Conservation (phyloP, 2,329 filamentous ascomycete genomes). For the Xylaria sp. region DNA sequence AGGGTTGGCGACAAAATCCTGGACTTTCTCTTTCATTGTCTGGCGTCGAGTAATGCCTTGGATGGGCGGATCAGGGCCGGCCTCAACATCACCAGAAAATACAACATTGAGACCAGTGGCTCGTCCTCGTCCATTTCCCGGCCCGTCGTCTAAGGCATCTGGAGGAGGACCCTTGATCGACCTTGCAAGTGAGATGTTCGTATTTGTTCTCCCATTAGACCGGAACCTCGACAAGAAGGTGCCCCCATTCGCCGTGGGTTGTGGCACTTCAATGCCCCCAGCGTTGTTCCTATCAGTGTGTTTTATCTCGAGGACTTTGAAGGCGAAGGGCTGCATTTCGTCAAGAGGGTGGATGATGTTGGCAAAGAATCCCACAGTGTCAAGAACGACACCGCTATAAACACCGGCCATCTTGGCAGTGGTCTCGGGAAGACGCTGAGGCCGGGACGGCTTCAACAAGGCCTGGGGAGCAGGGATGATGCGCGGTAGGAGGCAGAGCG, state of each 20-base stretch:
- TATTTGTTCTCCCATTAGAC: conserved; percentile 31
- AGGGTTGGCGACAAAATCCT: conserved; percentile 57
- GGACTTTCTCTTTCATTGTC: conserved; percentile 56
- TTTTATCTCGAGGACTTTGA: conserved; percentile 61
- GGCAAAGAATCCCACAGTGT: conserved; percentile 70
- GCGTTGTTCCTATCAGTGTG: conserved; percentile 53
- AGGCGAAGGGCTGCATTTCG: conserved; percentile 58
- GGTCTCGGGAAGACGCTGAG: conserved; percentile 65
- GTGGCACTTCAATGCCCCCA: conserved; percentile 41
- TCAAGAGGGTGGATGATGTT: conserved; percentile 69
- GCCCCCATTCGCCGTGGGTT: conserved; percentile 23
- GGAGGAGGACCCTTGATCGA: conserved; percentile 36
- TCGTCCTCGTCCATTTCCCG: conserved; percentile 18
- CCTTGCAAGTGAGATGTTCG: conserved; percentile 23
- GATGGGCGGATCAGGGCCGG: conserved; percentile 30
- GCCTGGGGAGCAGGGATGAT: conserved; percentile 72
- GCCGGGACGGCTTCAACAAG: conserved; percentile 66
- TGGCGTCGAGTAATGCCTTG: conserved; percentile 48
- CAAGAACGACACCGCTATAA: conserved; percentile 64
- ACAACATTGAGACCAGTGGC: conserved; percentile 37
- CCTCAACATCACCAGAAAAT: conserved; percentile 43
- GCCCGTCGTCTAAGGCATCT: conserved; percentile 34
- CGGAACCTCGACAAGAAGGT: conserved; percentile 34
- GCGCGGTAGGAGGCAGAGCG: conserved; percentile 67
- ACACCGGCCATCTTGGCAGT: conserved; percentile 68